Percentiles rank a stretch among this genome's conserved stretches.
These are phyloP conservation scores for Inosperma sp. DNA, from an alignment of 768 basidiomycete species.

Conservation along the genomic window DNA sequence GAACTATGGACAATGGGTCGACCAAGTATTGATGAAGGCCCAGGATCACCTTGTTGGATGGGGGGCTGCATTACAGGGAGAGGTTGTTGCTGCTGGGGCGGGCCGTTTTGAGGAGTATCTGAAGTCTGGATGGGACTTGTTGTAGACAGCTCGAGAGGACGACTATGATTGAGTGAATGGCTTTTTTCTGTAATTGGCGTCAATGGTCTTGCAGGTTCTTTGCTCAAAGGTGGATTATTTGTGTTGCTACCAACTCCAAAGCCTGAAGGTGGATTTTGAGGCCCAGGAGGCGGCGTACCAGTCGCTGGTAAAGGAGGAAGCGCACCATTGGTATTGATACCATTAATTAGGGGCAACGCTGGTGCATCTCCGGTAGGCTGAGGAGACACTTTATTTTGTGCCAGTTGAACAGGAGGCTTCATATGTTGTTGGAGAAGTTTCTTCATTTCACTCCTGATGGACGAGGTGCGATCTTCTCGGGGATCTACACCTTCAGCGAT, in stretches of 20 bases:
- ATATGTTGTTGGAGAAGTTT: conserved; percentile 62
- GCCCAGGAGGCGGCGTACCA: conserved; percentile 2
- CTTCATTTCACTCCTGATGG: conserved; percentile 57
- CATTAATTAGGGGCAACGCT: no score
- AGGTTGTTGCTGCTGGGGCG: no score
- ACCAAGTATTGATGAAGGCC: not conserved
- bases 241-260: no score
- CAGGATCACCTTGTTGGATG: not conserved
- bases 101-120: no score
- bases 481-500: conserved; percentile 73
- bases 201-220: no score
- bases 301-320: conserved; percentile 9
- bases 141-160: no score
- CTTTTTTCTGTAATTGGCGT: no score
- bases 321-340: not conserved
- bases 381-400: conserved; percentile 6
- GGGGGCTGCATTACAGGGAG: no score
- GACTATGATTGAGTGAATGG: no score
- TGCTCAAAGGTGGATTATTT: no score
- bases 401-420: conserved; percentile 36
- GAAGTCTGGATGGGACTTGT: no score
- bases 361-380: no score
- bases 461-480: conserved; percentile 71
- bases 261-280: not conserved
- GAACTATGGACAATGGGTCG: conserved; percentile 20